Evolutionary conservation across 495 filamentous ascomycete genomes (phyloP).

Genomic region (Entonaema liquescens): DNA sequence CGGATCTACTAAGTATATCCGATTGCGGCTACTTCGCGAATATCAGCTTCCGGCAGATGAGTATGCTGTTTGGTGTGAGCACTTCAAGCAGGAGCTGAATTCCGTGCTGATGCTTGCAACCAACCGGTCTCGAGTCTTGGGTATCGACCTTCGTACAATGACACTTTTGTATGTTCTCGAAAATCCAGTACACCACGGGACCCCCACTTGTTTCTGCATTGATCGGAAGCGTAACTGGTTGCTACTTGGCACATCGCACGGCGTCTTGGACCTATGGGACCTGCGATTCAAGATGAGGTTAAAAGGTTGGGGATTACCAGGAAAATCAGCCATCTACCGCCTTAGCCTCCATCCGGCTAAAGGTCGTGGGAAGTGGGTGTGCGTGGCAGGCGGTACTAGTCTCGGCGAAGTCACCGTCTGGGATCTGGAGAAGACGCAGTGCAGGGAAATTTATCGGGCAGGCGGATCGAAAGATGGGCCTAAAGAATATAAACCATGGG

Average conservation of each 20-base stretch:
- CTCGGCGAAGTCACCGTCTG: constrained; percentile 94
- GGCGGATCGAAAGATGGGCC: constrained; percentile 61
- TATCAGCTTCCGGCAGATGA: constrained; percentile 79
- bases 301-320: constrained; percentile 88
- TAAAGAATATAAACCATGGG: constrained; percentile 84
- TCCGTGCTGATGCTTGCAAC: constrained; percentile 88
- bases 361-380: constrained; percentile 80
- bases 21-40: constrained; percentile 76
- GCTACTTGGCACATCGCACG: constrained; percentile 89
- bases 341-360: constrained; percentile 80
- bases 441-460: constrained; percentile 86
- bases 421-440: constrained; percentile 91
- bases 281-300: constrained; percentile 88
- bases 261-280: constrained; percentile 94
- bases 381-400: constrained; percentile 86
- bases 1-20: constrained; percentile 75
- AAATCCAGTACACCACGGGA: constrained; percentile 94
- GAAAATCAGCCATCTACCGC: constrained; percentile 81
- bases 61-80: constrained; percentile 89
- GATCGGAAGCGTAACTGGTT: constrained; percentile 89
- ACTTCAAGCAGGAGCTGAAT: constrained; percentile 81
- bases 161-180: constrained; percentile 77
- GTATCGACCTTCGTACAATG: constrained; percentile 91
- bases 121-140: constrained; percentile 81
- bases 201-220: constrained; percentile 89